Conservation (phyloP, 1,284 basidiomycete species). For the Schizophyllum amplum region DNA sequence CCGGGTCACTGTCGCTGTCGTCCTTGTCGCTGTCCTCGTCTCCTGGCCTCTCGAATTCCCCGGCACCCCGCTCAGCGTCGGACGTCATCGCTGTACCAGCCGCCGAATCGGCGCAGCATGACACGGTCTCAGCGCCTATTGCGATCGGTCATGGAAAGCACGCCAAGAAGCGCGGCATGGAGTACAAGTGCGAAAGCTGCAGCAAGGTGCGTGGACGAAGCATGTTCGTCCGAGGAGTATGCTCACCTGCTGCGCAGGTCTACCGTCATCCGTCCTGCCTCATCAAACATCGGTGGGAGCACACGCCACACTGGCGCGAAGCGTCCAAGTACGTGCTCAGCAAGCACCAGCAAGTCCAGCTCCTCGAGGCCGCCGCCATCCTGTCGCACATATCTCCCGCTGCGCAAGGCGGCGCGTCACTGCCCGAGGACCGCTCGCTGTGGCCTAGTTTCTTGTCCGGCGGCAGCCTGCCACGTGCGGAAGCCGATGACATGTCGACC, state of each 20-base stretch:
- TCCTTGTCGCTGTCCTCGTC: slow-evolving; percentile 48
- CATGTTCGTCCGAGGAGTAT: not conserved
- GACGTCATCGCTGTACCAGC: not conserved
- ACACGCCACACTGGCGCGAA: slow-evolving; percentile 95
- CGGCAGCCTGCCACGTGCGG: slow-evolving; percentile 56
- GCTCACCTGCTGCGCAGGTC: slow-evolving; percentile 40
- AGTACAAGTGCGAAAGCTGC: slow-evolving; percentile 90
- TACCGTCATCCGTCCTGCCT: slow-evolving; percentile 93
- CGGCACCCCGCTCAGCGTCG: slow-evolving; percentile 23
- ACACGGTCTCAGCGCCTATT: slow-evolving; percentile 20
- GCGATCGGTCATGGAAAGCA: slow-evolving; percentile 29
- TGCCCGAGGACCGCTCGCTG: slow-evolving; percentile 87
- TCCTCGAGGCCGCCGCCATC: slow-evolving; percentile 96
- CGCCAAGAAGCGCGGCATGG: slow-evolving; percentile 70
- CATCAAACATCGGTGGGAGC: slow-evolving; percentile 97
- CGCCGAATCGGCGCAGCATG: not conserved
- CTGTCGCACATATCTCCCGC: slow-evolving; percentile 73
- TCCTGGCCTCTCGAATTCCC: slow-evolving; percentile 28
- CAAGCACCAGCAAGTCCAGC: slow-evolving; percentile 97
- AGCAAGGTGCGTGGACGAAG: slow-evolving; percentile 53
- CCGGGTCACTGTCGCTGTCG: slow-evolving; percentile 33
- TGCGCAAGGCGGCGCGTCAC: slow-evolving; percentile 60
- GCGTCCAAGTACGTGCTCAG: slow-evolving; percentile 89
- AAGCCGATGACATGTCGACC: no score
- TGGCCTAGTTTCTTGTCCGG: slow-evolving; percentile 77